Conservation (phyloP, 2,329 filamentous ascomycete species). For the Ophiocordyceps robertsii region DNA sequence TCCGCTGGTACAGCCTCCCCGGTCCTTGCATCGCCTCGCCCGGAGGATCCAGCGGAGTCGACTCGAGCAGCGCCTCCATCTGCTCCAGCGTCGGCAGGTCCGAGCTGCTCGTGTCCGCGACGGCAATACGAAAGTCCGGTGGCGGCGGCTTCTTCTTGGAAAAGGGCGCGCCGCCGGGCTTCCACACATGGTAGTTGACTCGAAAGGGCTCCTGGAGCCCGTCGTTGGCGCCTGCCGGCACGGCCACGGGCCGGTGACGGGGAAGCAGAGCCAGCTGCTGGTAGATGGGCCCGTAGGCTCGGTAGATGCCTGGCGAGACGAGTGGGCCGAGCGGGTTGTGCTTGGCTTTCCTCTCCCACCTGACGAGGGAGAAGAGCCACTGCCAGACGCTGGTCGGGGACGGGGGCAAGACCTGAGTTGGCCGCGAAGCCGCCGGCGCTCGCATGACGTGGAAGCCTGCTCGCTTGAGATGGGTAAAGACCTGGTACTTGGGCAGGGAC, state of each 20-base stretch:
- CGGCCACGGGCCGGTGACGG: conserved; percentile 44
- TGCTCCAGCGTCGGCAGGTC: conserved; percentile 61
- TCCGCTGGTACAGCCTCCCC: conserved; percentile 53
- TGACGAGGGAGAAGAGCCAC: conserved; percentile 39
- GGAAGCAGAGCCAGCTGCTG: conserved; percentile 61
- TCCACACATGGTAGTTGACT: conserved; percentile 74
- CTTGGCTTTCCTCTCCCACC: conserved; percentile 10
- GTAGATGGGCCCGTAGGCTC: conserved; percentile 60
- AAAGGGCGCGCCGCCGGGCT: conserved; percentile 46
- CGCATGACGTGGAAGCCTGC: conserved; percentile 71
- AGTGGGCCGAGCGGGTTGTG: conserved; percentile 36
- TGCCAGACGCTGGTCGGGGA: conserved; percentile 25
- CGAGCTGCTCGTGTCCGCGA: conserved; percentile 63
- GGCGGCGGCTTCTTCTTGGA: conserved; percentile 65
- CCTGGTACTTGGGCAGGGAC: conserved; percentile 68
- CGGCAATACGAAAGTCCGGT: conserved; percentile 75
- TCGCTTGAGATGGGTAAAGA: conserved; percentile 75
- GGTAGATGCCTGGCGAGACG: conserved; percentile 49
- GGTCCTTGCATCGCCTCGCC: conserved; percentile 19
- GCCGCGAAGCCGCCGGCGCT: conserved; percentile 29
- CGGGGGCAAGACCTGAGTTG: conserved; percentile 5
- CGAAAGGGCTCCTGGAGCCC: conserved; percentile 44
- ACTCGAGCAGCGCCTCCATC: conserved; percentile 56
- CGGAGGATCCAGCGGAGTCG: conserved; percentile 56
- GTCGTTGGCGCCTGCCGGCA: conserved; percentile 6